phyloP scores from a whole-genome alignment of 305 asterid species.

The Caryopteris hybrid region DNA sequence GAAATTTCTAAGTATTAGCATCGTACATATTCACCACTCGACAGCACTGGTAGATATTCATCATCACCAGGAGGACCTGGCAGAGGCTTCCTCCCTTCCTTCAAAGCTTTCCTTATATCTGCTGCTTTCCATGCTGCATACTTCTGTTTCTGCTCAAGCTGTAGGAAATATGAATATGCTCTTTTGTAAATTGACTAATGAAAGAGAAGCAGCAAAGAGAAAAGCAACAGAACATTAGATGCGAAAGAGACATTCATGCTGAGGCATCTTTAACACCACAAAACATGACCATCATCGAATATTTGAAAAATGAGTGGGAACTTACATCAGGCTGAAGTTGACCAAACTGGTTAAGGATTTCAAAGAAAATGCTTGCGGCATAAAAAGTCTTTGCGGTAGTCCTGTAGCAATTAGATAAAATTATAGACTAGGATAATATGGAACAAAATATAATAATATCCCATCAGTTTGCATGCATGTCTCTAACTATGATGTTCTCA shows the following conservation, averaged over 20 bases:
- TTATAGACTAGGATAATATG: neutral
- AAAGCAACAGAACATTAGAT: neutral
- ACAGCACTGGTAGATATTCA: constrained; percentile 42
- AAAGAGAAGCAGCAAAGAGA: neutral
- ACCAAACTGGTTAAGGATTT: constrained; percentile 89
- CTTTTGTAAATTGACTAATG: neutral
- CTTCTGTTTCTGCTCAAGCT: constrained; percentile 98
- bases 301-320: neutral
- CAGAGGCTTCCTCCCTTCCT: constrained; percentile 89
- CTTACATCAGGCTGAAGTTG: constrained; percentile 77
- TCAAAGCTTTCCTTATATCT: constrained; percentile 90
- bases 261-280: neutral
- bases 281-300: too few relatives aligned
- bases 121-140: constrained; percentile 98
- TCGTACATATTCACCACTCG: constrained; percentile 65
- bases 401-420: constrained; percentile 38
- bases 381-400: constrained; percentile 95
- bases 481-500: neutral
- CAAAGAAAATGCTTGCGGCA: constrained; percentile 96
- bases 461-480: neutral
- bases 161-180: constrained; percentile 33
- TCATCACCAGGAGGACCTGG: constrained; percentile 98
- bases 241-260: neutral
- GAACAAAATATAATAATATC: neutral
- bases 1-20: neutral